phyloP scores from a whole-genome alignment of 805 yeast species.

The Lipomyces sp. region DNA sequence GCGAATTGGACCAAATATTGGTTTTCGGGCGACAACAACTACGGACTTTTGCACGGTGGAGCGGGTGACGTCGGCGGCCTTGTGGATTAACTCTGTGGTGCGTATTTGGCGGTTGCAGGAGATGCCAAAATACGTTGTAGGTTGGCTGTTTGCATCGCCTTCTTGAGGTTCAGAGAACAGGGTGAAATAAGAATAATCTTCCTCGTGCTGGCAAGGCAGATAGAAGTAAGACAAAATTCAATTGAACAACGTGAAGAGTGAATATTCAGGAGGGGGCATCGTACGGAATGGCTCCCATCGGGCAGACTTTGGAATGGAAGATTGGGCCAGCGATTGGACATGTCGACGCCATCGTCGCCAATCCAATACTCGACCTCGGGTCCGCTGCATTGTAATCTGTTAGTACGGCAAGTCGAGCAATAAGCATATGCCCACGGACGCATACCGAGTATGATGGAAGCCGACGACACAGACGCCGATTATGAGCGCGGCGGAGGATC shows the following conservation, averaged over 20 bases:
- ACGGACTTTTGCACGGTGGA: conserved; percentile 89
- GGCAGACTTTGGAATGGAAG: conserved; percentile 94
- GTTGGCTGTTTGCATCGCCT: conserved; percentile 2
- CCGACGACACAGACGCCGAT: conserved; percentile 88
- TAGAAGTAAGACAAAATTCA: neutral
- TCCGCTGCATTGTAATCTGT: conserved; percentile 50
- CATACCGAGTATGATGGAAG: conserved; percentile 65
- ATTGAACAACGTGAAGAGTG: too few relatives aligned
- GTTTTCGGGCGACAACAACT: conserved; percentile 80
- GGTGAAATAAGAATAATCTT: conserved; percentile 88
- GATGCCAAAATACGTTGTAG: conserved; percentile 84
- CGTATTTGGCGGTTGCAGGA: conserved; percentile 85
- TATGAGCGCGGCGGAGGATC: conserved; percentile 41
- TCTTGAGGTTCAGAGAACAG: conserved; percentile 55
- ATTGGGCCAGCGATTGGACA: conserved; percentile 66
- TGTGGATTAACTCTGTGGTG: conserved; percentile 54
- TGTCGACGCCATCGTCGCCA: conserved; percentile 44
- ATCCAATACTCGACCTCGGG: conserved; percentile 95
- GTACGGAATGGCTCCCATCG: conserved; percentile 79
- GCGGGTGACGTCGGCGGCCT: conserved; percentile 67
- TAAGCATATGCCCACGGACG: neutral
- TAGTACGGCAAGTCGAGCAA: neutral
- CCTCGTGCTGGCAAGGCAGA: conserved; percentile 53
- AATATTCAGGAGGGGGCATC: neutral
- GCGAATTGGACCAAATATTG: conserved; percentile 77